A percentile compares a stretch with the other conserved stretches of the same genome.
Evolutionary conservation across 169 alveolate genomes (phyloP).

Genomic region (Ichthyophthirius multifiliis): DNA sequence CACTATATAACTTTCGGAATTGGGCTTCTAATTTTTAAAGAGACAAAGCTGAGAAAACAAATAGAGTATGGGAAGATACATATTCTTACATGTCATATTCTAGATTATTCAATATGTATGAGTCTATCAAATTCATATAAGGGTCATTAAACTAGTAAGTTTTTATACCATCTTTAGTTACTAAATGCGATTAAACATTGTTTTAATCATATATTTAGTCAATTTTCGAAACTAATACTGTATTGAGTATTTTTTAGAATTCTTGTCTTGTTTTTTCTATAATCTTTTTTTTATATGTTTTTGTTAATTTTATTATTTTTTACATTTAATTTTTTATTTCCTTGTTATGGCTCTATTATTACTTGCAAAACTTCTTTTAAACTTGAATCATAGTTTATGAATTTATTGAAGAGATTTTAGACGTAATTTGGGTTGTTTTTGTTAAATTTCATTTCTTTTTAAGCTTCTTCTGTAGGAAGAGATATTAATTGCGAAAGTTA

Average conservation of each 20-base stretch:
- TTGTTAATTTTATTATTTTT: not conserved
- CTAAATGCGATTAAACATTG: not conserved
- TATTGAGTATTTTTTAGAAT: not conserved
- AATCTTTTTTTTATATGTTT: not conserved
- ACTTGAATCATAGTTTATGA: not conserved
- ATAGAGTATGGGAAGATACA: not conserved
- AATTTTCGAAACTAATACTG: not conserved
- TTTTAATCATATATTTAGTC: not conserved
- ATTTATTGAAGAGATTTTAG: not conserved
- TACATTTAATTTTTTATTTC: too few relatives aligned
- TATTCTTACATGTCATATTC: not conserved
- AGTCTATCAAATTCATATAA: not conserved
- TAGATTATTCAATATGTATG: not conserved
- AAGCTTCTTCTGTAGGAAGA: not conserved
- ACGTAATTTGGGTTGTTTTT: not conserved
- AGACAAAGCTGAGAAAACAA: constrained; percentile 2
- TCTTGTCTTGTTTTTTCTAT: not conserved
- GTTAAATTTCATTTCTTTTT: not conserved
- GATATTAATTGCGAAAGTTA: not conserved
- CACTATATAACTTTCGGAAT: not conserved
- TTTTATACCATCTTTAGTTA: not conserved
- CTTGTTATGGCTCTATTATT: too few relatives aligned
- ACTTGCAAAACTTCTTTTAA: not conserved
- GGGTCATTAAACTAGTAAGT: not conserved
- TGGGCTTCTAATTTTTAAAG: not conserved